These are phyloP conservation scores for Cydonia oblonga DNA, from an alignment of 331 rosid species.

Conservation along the genomic window DNA sequence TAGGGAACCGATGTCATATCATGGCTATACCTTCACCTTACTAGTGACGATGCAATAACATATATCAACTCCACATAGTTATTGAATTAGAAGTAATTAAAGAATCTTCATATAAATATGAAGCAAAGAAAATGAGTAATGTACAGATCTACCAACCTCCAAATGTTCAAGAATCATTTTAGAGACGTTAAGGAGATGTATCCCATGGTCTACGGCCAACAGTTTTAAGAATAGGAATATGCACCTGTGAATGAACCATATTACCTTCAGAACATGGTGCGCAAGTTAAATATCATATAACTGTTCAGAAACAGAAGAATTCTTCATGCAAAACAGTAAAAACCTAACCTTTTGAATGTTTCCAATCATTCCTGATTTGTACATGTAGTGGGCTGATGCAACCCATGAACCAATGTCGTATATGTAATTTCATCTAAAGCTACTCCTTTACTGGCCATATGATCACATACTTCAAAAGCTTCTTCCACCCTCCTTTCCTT, in stretches of 20 bases:
- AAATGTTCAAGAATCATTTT: neutral
- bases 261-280: neutral
- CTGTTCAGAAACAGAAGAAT: neutral
- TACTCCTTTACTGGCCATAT: conserved; percentile 27
- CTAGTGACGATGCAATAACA: neutral
- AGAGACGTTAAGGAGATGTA: neutral
- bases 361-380: conserved; percentile 30
- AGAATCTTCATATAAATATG: neutral
- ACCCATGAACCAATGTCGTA: conserved; percentile 34
- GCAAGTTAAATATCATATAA: neutral
- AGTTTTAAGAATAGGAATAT: neutral
- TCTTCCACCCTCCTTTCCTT: conserved; percentile 34
- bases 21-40: neutral
- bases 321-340: neutral
- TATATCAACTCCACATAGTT: neutral
- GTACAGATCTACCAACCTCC: conserved; percentile 2
- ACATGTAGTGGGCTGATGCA: conserved; percentile 24
- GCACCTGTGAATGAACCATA: neutral
- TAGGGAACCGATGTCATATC: neutral
- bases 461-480: conserved; percentile 34
- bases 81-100: neutral
- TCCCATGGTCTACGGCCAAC: neutral
- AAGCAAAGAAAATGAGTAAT: neutral
- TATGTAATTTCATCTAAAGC: conserved; percentile 38
- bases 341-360: neutral